These are phyloP conservation scores for Sporothrix euskadiensis DNA, from an alignment of 2,329 filamentous ascomycete genomes.

Conservation along the genomic window DNA sequence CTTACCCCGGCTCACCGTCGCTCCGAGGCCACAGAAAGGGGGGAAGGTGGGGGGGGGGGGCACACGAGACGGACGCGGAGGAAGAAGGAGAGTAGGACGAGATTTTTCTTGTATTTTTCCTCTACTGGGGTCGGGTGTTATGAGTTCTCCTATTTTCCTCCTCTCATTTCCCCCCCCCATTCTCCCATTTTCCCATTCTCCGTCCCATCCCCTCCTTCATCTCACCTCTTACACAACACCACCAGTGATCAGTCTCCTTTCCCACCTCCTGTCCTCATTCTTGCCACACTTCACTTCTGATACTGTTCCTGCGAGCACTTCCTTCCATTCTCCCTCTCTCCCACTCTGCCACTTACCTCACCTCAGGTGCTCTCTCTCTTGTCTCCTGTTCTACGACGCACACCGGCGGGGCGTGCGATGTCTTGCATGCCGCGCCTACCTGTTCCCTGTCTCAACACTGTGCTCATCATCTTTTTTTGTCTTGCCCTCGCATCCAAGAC, in stretches of 20 bases:
- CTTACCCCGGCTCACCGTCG: neutral
- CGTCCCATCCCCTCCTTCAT: neutral
- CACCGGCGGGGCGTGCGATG: constrained; percentile 12
- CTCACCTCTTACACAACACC: neutral
- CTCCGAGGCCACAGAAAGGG: neutral
- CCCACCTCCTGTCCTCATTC: neutral
- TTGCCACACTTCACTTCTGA: neutral
- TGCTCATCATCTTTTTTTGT: neutral
- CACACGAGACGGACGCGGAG: neutral
- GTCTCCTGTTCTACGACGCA: neutral
- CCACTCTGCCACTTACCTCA: neutral
- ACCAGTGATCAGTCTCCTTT: neutral
- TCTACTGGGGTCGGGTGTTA: neutral
- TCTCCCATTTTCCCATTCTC: neutral
- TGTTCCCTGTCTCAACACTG: neutral
- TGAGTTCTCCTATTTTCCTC: neutral
- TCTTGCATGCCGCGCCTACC: constrained; percentile 13
- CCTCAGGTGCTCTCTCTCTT: neutral
- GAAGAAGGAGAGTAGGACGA: neutral
- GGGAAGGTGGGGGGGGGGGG: neutral
- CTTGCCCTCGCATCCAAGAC: neutral
- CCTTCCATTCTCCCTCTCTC: neutral
- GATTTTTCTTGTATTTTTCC: neutral
- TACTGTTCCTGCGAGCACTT: neutral
- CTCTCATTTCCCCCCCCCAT: neutral